A percentile compares a stretch with the other conserved stretches of the same genome.
Evolutionary conservation across 1,284 basidiomycete genomes (phyloP).

Genomic region (Somion occarium): DNA sequence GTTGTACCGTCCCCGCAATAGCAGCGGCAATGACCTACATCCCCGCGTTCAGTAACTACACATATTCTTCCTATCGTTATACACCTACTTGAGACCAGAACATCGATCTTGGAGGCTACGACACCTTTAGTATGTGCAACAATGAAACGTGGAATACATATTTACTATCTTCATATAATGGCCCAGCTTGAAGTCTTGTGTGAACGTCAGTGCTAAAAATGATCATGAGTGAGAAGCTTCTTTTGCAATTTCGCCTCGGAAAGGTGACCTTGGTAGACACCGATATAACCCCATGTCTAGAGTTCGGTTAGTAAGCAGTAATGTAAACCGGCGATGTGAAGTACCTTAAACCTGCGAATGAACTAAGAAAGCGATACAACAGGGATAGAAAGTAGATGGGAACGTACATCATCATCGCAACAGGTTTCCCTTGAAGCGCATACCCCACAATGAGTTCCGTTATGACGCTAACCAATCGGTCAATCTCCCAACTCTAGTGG

Average conservation of each 20-base stretch:
- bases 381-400: neutral
- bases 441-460: slow-evolving; percentile 47
- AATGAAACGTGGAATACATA: neutral
- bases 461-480: slow-evolving; percentile 31
- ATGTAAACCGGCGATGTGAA: neutral
- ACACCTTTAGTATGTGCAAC: neutral
- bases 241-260: too few species aligned
- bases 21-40: slow-evolving; percentile 55
- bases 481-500: neutral
- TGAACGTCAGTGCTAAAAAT: slow-evolving; percentile 35
- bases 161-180: slow-evolving; percentile 64
- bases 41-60: neutral
- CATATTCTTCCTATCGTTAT: slow-evolving; percentile 25
- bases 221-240: neutral
- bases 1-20: slow-evolving; percentile 57
- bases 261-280: slow-evolving; percentile 33
- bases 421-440: slow-evolving; percentile 39
- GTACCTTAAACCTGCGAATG: slow-evolving; percentile 26
- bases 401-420: slow-evolving; percentile 43
- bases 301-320: slow-evolving; percentile 7
- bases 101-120: slow-evolving; percentile 42
- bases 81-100: slow-evolving; percentile 39
- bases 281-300: slow-evolving; percentile 43
- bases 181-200: slow-evolving; percentile 66
- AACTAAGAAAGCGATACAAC: neutral